Conservation (phyloP, 805 yeast species). For the Hanseniaspora thailandica region DNA sequence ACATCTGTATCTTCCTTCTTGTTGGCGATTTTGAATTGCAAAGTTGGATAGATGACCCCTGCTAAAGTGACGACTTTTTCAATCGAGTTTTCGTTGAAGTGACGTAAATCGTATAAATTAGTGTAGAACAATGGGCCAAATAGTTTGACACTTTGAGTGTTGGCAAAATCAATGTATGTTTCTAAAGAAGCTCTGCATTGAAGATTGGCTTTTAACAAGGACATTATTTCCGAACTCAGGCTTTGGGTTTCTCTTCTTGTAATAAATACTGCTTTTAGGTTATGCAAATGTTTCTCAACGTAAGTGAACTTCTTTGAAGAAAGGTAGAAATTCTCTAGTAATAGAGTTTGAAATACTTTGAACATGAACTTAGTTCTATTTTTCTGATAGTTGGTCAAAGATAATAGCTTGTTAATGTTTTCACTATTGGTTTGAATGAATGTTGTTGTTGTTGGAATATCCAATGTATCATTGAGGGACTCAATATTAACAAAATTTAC, state of each 20-base stretch:
- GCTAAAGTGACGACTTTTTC: constrained; percentile 29
- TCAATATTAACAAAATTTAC: constrained; percentile 17
- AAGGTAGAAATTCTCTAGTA: constrained; percentile 1
- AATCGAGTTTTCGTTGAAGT: constrained; percentile 27
- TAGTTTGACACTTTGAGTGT: neutral
- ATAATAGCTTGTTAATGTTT: constrained; percentile 13
- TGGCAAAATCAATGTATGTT: neutral
- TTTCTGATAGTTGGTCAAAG: neutral
- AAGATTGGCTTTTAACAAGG: neutral
- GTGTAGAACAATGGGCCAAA: constrained; percentile 50
- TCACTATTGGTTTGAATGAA: constrained; percentile 20
- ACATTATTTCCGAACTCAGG: neutral
- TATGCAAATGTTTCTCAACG: neutral
- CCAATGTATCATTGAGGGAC: constrained; percentile 22
- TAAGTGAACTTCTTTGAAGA: neutral
- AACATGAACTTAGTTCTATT: neutral
- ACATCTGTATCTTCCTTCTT: constrained; percentile 26
- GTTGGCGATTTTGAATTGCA: constrained; percentile 46
- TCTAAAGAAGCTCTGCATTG: constrained; percentile 8
- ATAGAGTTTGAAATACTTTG: neutral
- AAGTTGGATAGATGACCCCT: constrained; percentile 50
- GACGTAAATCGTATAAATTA: constrained; percentile 52
- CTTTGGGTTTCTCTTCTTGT: neutral
- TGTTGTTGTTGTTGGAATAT: constrained; percentile 17
- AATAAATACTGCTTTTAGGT: neutral